Conservation (phyloP, 1,284 basidiomycete genomes). For the Rhodofomes roseus region DNA sequence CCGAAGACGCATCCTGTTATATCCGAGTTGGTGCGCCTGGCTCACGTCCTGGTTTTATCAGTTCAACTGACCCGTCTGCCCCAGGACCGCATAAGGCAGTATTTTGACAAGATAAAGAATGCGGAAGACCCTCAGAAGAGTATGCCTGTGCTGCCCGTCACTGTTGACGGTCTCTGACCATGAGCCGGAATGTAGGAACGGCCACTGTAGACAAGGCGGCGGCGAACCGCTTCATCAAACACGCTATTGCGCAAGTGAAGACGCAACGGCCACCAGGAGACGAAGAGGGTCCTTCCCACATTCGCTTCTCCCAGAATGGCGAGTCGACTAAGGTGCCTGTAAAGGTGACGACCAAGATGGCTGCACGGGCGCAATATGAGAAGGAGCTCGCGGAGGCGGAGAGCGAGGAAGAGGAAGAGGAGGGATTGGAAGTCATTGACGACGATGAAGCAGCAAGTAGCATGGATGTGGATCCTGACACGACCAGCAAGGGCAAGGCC, state of each 20-base stretch:
- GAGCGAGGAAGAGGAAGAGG: constrained; percentile 37
- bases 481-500: constrained; percentile 29
- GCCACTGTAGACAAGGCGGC: constrained; percentile 66
- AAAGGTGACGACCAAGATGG: constrained; percentile 69
- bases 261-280: constrained; percentile 21
- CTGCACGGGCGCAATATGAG: constrained; percentile 59
- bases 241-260: constrained; percentile 63
- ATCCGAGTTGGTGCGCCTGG: constrained; percentile 56
- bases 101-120: constrained; percentile 76
- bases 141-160: constrained; percentile 28
- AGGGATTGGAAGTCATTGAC: constrained; percentile 38
- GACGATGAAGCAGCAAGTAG: constrained; percentile 36
- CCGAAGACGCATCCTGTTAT: constrained; percentile 75
- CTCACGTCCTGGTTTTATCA: neutral
- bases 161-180: neutral
- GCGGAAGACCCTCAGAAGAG: constrained; percentile 66
- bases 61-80: neutral
- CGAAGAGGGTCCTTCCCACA: constrained; percentile 22
- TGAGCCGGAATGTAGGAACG: constrained; percentile 33
- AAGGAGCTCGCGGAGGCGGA: constrained; percentile 43
- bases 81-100: constrained; percentile 70
- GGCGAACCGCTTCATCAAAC: constrained; percentile 77
- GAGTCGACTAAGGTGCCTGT: constrained; percentile 35
- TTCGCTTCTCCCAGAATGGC: constrained; percentile 20
- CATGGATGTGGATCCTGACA: constrained; percentile 13